Percentiles rank a stretch among this genome's conserved stretches.
These are phyloP conservation scores for Cryphonectria carpinicola DNA, from an alignment of 2,329 filamentous ascomycete species.

Conservation along the genomic window DNA sequence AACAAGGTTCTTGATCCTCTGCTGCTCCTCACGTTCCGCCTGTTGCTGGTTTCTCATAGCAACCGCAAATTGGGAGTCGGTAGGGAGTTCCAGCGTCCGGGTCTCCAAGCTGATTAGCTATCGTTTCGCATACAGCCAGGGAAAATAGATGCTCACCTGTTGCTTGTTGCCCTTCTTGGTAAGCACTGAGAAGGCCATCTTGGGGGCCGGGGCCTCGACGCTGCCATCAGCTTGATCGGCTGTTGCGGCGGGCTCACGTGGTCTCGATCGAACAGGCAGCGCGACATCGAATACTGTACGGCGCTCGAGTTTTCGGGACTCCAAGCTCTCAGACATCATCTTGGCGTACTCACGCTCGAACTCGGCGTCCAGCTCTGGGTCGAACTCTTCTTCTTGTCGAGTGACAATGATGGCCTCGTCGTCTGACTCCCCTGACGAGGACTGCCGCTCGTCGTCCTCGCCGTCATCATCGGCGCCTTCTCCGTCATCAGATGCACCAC, in stretches of 20 bases:
- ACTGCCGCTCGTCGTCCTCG: constrained; percentile 58
- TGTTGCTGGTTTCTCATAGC: constrained; percentile 96
- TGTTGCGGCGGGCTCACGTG: constrained; percentile 58
- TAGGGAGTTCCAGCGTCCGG: constrained; percentile 83
- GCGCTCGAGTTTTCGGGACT: constrained; percentile 93
- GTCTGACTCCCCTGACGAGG: constrained; percentile 63
- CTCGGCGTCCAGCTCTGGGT: constrained; percentile 93
- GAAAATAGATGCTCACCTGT: constrained; percentile 61
- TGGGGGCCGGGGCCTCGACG: constrained; percentile 48
- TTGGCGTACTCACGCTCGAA: constrained; percentile 98
- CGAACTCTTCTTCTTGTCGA: constrained; percentile 84
- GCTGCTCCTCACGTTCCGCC: constrained; percentile 93
- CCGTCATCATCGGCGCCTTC: constrained; percentile 60
- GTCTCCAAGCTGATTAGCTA: constrained; percentile 59
- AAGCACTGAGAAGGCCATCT: constrained; percentile 96
- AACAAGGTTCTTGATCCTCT: constrained; percentile 97
- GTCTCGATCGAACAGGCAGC: constrained; percentile 79
- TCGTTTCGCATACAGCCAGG: neutral
- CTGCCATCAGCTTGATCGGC: constrained; percentile 43
- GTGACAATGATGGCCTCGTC: constrained; percentile 93
- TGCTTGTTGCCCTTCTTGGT: constrained; percentile 96
- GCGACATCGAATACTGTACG: constrained; percentile 97
- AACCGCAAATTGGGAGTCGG: constrained; percentile 91
- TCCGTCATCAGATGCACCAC: constrained; percentile 55
- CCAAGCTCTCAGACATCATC: constrained; percentile 96